Conservation (phyloP, 2,329 filamentous ascomycete species). For the Apiospora malaysiana region DNA sequence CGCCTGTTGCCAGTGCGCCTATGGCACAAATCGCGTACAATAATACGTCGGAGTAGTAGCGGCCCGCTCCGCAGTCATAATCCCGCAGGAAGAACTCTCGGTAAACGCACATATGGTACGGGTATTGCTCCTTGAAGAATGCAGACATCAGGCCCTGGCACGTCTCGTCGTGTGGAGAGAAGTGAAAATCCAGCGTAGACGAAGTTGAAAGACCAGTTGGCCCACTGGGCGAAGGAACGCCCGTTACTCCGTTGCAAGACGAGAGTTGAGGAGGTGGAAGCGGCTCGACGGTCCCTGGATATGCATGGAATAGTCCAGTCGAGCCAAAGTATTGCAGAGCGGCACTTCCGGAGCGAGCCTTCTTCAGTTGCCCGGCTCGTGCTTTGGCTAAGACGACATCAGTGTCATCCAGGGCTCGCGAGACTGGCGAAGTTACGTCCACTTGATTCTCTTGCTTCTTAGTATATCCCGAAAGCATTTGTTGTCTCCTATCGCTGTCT, state of each 20-base stretch:
- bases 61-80: slow-evolving; percentile 51
- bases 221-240: slow-evolving; percentile 24
- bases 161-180: slow-evolving; percentile 50
- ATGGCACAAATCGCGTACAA: slow-evolving; percentile 55
- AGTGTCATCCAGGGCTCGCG: slow-evolving; percentile 27
- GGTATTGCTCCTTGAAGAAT: slow-evolving; percentile 55
- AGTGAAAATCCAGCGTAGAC: slow-evolving; percentile 37
- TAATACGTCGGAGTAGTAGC: slow-evolving; percentile 56
- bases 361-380: slow-evolving; percentile 46
- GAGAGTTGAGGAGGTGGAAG: slow-evolving; percentile 23
- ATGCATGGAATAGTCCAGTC: slow-evolving; percentile 51
- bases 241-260: slow-evolving; percentile 24
- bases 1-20: slow-evolving; percentile 53
- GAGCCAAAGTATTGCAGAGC: slow-evolving; percentile 53
- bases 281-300: slow-evolving; percentile 36
- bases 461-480: slow-evolving; percentile 48
- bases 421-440: slow-evolving; percentile 28
- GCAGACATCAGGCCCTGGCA: slow-evolving; percentile 52
- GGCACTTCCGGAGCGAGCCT: slow-evolving; percentile 44
- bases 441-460: slow-evolving; percentile 26
- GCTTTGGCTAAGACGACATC: slow-evolving; percentile 37
- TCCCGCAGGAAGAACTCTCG: slow-evolving; percentile 57
- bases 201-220: slow-evolving; percentile 18
- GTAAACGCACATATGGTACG: slow-evolving; percentile 57
- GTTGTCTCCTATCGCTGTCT: slow-evolving; percentile 45